Base-by-base conservation (phyloP, 2,329 filamentous ascomycete species). In the Ophiostoma ips region DNA sequence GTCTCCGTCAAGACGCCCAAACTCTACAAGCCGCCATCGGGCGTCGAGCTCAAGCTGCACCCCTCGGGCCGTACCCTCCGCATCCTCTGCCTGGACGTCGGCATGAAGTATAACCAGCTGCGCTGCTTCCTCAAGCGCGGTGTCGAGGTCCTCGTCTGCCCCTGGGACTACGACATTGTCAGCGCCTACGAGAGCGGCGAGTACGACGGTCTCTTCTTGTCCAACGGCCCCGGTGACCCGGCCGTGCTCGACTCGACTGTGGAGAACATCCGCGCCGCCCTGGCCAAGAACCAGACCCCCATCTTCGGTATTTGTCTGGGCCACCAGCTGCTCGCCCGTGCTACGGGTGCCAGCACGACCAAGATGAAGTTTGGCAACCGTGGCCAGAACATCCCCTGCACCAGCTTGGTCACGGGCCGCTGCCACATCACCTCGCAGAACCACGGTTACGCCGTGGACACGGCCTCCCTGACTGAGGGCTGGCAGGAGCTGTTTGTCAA, bases 361-460 rank as follows among this genome's bases (percentile, higher is more conserved):
- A 98, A 98, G 75, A 94, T 98, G 87, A 96, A 96, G 76, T 98
- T 95, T 62, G 92, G 92, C 71, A 98, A 98, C 71, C 87, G 92
- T 61, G 92, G 90, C 40, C 87, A 94, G 73, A 98, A 98, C 70
- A 96, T 98, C 61, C 92, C 92, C 41, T 95, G 89, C 73, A 96
- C 90, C 11, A 95, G 85, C 69, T 77, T 95, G 76, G 73, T 96
- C 57, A 94, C 90, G 41, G 92, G 92, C 59, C 88, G 88, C 70
- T 98, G 92, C 66, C 90, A 98, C 70, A 98, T 98, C 64, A 98
- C 92, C 37, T 96, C 92, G 10, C 92, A 98, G 68, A 98, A 98
- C 68, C 92, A 98, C 66, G 92, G 92, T 65, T 98, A 83, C 61
- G 92, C 89, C 10, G 92, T 98, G 38, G 87, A 96, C 64, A 75